Evolutionary conservation across 2,329 filamentous ascomycete species (phyloP), one percentile per base, ranked within the genome.

Genomic region (Purpureocillium takamizusanense): DNA sequence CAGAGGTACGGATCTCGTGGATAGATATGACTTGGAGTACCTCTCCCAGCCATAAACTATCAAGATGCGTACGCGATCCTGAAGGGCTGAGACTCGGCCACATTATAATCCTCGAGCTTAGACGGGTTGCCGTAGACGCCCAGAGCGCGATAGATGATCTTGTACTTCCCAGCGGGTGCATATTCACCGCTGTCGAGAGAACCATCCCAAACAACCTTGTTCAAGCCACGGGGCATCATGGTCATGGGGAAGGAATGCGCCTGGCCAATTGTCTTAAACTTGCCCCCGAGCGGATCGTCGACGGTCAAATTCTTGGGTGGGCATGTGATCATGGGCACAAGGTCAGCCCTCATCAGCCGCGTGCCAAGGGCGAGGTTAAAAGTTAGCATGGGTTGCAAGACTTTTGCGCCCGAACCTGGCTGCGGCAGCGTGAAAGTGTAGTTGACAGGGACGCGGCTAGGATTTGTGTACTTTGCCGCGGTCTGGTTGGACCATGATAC

Each of bases 131-230:
- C 71, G 44, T 67, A 71, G 41, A 75, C 61, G 43, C 62, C 63
- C 44, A 75, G 50, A 3, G 69, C 65, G 42, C 62, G 61, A 28
- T 72, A 55, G 2, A 55, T 56, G 37, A 75, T 54, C 51, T 64
- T 67, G 54, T 76, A 76, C 28, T 51, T 46, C 6, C 71, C 72
- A 2, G 59, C 55, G 0, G 68, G 64, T 1, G 62, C 70, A 39
- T 66, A 71, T 0, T 45, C 54, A 5, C 69, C 70, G 7, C 65
- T 59, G 0, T 57, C 55, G 4, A 75, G 51, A 36, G 54, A 52
- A 12, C 72, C 72, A 34, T 69, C 60, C 60, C 67, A 76, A 0
- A 34, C 36, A 4, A 50, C n/a, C 9, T 45, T 37, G 42, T 51
- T 40, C 4, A 42, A 14, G 16, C 47, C 46, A 39, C 54, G 51